Evolutionary conservation across 2,329 filamentous ascomycete species (phyloP).

Genomic region (Cordyceps pruinosa): DNA sequence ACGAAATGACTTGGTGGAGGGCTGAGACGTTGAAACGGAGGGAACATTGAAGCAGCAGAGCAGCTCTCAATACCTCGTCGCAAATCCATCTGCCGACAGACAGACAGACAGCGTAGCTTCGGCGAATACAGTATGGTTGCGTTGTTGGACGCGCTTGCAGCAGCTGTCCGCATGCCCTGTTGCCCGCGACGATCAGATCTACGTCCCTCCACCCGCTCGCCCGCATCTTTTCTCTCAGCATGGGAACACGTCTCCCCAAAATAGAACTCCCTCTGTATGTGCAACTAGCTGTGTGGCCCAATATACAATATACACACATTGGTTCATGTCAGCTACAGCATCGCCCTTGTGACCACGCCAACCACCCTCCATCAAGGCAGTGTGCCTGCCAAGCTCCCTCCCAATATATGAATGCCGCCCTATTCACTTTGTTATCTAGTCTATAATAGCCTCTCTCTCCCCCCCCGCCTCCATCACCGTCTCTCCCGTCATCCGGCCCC

Average conservation of each 20-base stretch:
- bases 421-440: background rate
- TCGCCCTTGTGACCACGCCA: background rate
- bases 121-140: too few species aligned
- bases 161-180: too few species aligned
- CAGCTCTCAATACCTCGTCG: too few species aligned
- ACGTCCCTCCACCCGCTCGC: background rate
- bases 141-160: too few species aligned
- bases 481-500: conserved; percentile 10
- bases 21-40: too few species aligned
- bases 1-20: too few species aligned
- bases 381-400: background rate
- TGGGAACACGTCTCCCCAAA: background rate
- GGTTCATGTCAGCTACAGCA: background rate
- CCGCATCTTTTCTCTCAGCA: background rate
- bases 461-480: background rate
- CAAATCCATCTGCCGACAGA: too few species aligned
- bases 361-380: background rate
- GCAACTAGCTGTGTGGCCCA: background rate
- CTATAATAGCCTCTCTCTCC: background rate
- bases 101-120: too few species aligned
- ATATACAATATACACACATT: background rate
- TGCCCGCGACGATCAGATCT: background rate
- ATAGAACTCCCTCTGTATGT: background rate
- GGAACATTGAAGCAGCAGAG: background rate
- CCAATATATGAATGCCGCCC: background rate